Evolutionary conservation across 768 basidiomycete species (phyloP), one percentile per base, ranked within the genome.

Genomic region (Neoboletus subvelutipes): DNA sequence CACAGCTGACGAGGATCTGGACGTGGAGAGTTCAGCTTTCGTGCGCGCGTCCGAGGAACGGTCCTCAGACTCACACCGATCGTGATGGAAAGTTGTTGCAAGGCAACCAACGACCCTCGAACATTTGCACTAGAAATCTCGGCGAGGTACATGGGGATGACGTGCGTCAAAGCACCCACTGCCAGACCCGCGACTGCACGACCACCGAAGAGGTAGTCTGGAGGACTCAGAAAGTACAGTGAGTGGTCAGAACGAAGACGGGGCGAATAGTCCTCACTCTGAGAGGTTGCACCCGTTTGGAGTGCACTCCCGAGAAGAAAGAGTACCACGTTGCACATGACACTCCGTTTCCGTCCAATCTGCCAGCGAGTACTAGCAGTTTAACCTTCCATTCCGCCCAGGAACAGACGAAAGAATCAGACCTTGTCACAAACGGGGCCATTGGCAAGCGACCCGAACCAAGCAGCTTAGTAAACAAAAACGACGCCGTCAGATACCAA

Each of bases 101-200:
- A 59, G 18, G 75, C 63, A 37, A 76, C 72, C 34, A 76, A 50
- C 4, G 73, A 72, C 42, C 75, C 75, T 45, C 75, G 72, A 28
- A 75, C 56, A 20, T 75, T 75, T 11, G 71, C 66, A n/a, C 70
- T 75, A 2, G 74, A 75, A 29, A 76, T 76, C 60, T 75, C 74
- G 42, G 73, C 75, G 56, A 75, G 52, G 47, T 75, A 75, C 63
- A 75, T 75, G 18, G 64, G 66, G 24, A 73, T 52, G 37, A 66
- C 63, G 18, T 64, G 64, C 13, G 66, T 67, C 54, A 67, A 39
- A 31, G 61, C 61, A 37, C 68, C 64, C 2, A 64, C 57, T 10
- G 61, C 50, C 17, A 60, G 41, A 34, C 61, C 65, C 3, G 58
- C 56, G 17, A 66, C 64, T 28, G 71, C 64, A 56, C 74, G 60